These are phyloP conservation scores for Stevia rebaudiana DNA, from an alignment of 140 eudicot species.

Conservation along the genomic window DNA sequence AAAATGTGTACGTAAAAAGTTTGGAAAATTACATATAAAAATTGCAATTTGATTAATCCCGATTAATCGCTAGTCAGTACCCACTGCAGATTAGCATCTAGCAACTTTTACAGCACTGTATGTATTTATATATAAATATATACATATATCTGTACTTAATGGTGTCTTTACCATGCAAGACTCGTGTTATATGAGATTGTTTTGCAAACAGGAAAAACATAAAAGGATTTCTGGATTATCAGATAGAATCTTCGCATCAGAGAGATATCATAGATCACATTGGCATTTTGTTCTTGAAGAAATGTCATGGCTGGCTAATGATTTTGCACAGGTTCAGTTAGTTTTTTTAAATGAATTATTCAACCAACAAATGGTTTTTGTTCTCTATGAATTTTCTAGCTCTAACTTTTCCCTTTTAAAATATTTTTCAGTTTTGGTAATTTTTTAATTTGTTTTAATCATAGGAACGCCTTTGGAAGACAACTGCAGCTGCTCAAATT, in stretches of 20 bases:
- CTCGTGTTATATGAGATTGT: slow-evolving; percentile 24
- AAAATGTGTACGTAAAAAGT: too few species aligned
- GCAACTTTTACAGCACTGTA: too few species aligned
- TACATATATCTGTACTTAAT: background rate
- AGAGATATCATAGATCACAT: slow-evolving; percentile 50
- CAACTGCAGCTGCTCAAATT: slow-evolving; percentile 69
- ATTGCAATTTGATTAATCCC: too few species aligned
- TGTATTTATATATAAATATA: background rate
- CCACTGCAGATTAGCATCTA: too few species aligned
- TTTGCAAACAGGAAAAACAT: slow-evolving; percentile 66
- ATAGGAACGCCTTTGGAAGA: slow-evolving; percentile 95
- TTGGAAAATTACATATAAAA: too few species aligned
- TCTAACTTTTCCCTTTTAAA: background rate
- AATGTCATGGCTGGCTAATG: slow-evolving; percentile 97
- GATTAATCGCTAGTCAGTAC: too few species aligned
- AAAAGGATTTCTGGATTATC: slow-evolving; percentile 77
- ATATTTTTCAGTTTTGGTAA: background rate
- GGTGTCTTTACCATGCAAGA: background rate
- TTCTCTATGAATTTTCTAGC: background rate
- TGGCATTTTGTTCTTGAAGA: slow-evolving; percentile 97
- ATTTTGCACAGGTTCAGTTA: slow-evolving; percentile 85
- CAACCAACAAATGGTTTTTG: background rate
- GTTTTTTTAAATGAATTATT: background rate
- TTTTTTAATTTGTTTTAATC: slow-evolving; percentile 11
- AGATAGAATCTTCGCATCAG: slow-evolving; percentile 24